Percentiles rank a stretch among this genome's conserved stretches.
Conservation (phyloP, 352 stramenopile genomes). For the Globisporangium parvum region DNA sequence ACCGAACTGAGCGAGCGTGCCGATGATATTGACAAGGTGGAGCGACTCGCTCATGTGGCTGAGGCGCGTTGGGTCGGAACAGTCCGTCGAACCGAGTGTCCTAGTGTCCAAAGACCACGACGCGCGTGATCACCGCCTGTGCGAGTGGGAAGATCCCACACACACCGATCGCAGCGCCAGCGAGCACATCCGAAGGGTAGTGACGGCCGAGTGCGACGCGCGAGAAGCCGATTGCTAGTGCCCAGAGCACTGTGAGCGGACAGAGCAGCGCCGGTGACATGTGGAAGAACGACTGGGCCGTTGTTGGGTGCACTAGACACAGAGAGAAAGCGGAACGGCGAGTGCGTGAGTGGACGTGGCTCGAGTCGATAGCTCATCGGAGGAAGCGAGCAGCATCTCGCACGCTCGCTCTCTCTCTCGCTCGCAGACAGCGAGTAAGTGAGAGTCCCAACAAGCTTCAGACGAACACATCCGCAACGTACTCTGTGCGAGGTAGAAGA, state of each 20-base stretch:
- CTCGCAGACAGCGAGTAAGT: background rate
- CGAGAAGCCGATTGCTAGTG: constrained; percentile 65
- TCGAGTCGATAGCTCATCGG: too few species aligned
- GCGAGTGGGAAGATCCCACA: constrained; percentile 58
- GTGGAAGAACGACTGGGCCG: constrained; percentile 49
- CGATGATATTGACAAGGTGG: too few species aligned
- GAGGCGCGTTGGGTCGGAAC: too few species aligned
- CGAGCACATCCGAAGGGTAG: constrained; percentile 76
- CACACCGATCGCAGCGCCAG: constrained; percentile 53
- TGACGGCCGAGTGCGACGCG: constrained; percentile 77
- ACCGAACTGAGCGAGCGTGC: too few species aligned
- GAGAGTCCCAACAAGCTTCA: too few species aligned
- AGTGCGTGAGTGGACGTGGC: too few species aligned
- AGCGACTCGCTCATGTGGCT: too few species aligned
- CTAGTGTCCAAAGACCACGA: constrained; percentile 7
- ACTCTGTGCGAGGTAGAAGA: constrained; percentile 54
- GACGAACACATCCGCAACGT: too few species aligned
- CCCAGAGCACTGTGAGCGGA: constrained; percentile 49
- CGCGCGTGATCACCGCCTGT: constrained; percentile 19
- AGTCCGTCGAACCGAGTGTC: background rate
- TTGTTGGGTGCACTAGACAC: constrained; percentile 24
- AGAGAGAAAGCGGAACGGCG: background rate
- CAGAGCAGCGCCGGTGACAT: constrained; percentile 32
- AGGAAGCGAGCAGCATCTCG: background rate
- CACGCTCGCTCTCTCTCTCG: background rate